Conservation (phyloP, 2,329 filamentous ascomycete genomes). For the Fusarium pilosicola region DNA sequence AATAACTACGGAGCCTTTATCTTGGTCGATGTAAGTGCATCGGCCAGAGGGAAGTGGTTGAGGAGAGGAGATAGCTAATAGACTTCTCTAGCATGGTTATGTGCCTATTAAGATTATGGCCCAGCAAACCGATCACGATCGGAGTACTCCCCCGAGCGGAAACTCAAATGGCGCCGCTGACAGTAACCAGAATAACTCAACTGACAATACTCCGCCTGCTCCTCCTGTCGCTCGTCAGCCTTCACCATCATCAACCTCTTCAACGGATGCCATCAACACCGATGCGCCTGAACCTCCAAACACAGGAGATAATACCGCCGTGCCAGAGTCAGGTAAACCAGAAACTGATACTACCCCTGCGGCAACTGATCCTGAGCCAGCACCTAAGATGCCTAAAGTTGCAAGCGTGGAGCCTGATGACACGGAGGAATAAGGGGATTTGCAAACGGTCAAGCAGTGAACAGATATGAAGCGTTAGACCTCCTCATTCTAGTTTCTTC, state of each 20-base stretch:
- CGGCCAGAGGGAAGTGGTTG: neutral
- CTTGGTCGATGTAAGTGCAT: conserved; percentile 36
- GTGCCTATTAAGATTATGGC: conserved; percentile 10
- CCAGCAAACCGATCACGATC: neutral
- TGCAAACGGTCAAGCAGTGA: conserved; percentile 6
- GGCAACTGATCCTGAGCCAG: neutral
- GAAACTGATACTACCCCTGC: neutral
- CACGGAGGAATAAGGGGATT: neutral
- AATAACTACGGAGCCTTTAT: conserved; percentile 36
- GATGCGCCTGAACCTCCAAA: too few species aligned
- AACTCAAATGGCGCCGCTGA: neutral
- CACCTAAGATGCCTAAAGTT: neutral
- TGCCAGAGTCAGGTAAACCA: neutral
- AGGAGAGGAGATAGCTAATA: neutral
- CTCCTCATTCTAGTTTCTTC: neutral
- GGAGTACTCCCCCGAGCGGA: neutral
- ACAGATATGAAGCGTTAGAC: neutral
- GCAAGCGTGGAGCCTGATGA: neutral
- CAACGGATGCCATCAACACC: neutral
- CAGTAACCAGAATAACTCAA: neutral
- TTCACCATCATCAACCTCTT: neutral
- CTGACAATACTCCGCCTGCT: neutral
- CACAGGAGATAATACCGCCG: neutral
- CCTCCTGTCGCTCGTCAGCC: neutral
- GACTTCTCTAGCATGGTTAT: conserved; percentile 5